These are phyloP conservation scores for Anisodus tanguticus DNA, from an alignment of 257 asterid species.

Conservation along the genomic window DNA sequence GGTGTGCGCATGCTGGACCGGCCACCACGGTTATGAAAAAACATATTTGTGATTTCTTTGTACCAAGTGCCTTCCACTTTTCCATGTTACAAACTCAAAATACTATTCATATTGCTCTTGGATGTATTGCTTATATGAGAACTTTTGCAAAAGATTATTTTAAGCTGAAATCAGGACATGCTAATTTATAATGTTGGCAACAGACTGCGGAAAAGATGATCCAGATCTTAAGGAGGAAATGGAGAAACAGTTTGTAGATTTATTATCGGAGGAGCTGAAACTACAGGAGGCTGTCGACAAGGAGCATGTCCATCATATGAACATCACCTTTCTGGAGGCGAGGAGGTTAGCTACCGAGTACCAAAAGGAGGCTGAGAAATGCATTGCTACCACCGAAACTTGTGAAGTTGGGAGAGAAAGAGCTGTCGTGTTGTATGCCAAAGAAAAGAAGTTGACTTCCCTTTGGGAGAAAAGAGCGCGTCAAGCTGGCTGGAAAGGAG, in stretches of 20 bases:
- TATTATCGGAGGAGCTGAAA: conserved; percentile 85
- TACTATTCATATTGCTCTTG: too few species aligned
- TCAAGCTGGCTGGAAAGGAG: conserved; percentile 81
- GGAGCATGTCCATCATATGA: conserved; percentile 80
- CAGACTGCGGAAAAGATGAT: conserved; percentile 94
- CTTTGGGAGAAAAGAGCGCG: conserved; percentile 91
- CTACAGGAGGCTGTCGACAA: conserved; percentile 69
- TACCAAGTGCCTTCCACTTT: neutral
- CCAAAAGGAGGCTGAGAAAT: conserved; percentile 87
- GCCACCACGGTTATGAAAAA: too few species aligned
- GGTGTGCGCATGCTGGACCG: too few species aligned
- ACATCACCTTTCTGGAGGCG: conserved; percentile 78
- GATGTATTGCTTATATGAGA: too few species aligned
- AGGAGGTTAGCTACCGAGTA: conserved; percentile 82
- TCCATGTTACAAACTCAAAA: neutral
- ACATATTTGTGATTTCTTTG: neutral
- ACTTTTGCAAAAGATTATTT: neutral
- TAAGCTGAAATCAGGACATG: neutral
- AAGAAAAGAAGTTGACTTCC: conserved; percentile 73
- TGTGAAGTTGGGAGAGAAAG: conserved; percentile 92
- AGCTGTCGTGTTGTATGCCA: conserved; percentile 61
- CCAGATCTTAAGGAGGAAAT: conserved; percentile 92
- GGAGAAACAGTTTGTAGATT: conserved; percentile 90
- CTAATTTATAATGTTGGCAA: neutral
- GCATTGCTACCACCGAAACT: conserved; percentile 87